Conservation (phyloP, 169 alveolate genomes). For the Theileria parva region DNA sequence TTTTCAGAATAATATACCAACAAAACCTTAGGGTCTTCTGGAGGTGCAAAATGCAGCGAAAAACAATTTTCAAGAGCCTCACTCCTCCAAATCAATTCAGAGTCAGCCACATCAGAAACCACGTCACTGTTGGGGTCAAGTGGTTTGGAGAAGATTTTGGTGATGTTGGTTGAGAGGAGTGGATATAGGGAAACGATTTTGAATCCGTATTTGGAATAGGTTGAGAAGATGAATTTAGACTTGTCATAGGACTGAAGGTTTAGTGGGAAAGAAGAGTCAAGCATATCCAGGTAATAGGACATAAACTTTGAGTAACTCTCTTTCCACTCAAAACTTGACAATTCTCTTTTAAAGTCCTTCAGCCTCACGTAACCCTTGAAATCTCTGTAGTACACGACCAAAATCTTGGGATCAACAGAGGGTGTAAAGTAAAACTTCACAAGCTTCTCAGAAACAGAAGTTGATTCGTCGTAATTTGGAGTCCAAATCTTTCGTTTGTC, state of each 20-base stretch:
- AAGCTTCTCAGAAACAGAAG: neutral
- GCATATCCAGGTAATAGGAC: constrained; percentile 4
- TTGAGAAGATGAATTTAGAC: neutral
- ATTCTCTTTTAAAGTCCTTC: neutral
- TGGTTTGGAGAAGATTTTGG: neutral
- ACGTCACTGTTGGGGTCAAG: neutral
- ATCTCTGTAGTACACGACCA: constrained; percentile 15
- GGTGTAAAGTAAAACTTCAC: constrained; percentile 10
- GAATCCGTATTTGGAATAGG: neutral
- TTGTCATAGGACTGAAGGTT: neutral
- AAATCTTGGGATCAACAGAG: neutral
- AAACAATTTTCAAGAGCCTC: neutral
- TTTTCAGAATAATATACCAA: neutral
- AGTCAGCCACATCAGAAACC: neutral
- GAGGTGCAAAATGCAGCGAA: neutral
- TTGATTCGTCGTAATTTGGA: neutral
- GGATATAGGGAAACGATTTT: neutral
- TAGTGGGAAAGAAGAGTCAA: neutral
- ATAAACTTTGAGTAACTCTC: neutral
- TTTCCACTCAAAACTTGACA: neutral
- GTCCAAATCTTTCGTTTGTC: neutral
- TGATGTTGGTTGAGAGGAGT: neutral
- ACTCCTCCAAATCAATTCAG: neutral
- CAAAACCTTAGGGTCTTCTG: constrained; percentile 10
- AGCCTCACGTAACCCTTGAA: neutral